Evolutionary conservation across 345 rosid genomes (phyloP).

Genomic region (Eucalyptus caleyi): DNA sequence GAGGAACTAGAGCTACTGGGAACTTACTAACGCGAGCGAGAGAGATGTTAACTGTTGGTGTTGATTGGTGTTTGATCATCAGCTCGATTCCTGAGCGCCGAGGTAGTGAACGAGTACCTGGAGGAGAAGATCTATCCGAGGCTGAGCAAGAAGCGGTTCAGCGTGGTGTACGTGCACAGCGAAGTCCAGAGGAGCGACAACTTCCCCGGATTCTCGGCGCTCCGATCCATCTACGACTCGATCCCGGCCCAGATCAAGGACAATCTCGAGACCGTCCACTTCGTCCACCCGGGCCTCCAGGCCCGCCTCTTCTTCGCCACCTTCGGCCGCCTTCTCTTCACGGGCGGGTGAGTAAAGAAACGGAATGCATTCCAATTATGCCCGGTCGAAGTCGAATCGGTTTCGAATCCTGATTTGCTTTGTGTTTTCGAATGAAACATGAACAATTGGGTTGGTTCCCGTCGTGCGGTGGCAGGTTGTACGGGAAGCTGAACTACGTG

Average conservation of each 20-base stretch:
- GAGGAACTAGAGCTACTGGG: neutral
- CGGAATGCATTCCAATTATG: neutral
- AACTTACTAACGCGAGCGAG: neutral
- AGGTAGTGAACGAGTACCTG: constrained; percentile 34
- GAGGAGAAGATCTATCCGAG: constrained; percentile 31
- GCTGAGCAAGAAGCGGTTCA: constrained; percentile 23
- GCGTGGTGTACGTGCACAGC: constrained; percentile 44
- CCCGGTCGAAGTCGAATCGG: neutral
- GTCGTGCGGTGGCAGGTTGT: constrained; percentile 17
- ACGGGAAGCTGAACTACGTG: constrained; percentile 38
- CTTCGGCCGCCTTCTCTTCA: constrained; percentile 43
- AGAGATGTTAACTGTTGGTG: neutral
- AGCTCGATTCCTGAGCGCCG: constrained; percentile 30
- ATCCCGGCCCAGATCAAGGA: constrained; percentile 24
- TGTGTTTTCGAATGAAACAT: neutral
- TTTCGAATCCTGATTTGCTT: neutral
- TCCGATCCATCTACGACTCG: constrained; percentile 34
- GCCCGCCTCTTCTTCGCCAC: constrained; percentile 52
- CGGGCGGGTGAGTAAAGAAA: constrained; percentile 26
- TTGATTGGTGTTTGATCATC: neutral
- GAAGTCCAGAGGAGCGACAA: constrained; percentile 33
- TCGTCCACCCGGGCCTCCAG: constrained; percentile 48
- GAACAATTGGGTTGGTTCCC: neutral
- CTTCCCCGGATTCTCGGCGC: constrained; percentile 40
- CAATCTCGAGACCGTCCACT: constrained; percentile 27